Conservation (phyloP, 768 basidiomycete genomes). For the Guyanaporus albipodus region DNA sequence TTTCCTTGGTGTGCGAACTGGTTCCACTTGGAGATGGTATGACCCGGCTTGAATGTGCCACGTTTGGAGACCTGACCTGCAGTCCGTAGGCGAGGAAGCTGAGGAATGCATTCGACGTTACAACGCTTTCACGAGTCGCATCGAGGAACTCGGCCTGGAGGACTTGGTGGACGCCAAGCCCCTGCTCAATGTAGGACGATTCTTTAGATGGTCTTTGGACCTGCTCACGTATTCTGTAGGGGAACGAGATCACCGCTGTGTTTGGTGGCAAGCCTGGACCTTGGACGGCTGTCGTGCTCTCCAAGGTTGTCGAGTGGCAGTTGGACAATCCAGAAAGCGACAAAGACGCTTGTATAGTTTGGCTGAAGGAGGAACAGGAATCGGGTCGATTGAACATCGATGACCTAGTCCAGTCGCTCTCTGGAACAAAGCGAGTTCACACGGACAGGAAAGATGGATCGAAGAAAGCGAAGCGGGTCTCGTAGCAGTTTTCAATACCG, state of each 20-base stretch:
- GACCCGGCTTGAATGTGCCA: constrained; percentile 3
- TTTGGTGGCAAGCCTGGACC: constrained; percentile 62
- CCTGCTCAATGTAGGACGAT: constrained; percentile 66
- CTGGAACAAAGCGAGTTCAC: constrained; percentile 26
- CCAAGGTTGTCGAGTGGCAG: constrained; percentile 81
- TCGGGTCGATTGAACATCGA: constrained; percentile 42
- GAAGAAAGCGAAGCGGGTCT: constrained; percentile 32
- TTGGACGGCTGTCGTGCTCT: constrained; percentile 62
- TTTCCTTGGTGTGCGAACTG: constrained; percentile 72
- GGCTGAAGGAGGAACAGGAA: constrained; percentile 57
- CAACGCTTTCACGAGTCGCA: constrained; percentile 54
- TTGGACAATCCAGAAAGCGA: constrained; percentile 66
- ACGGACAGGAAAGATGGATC: constrained; percentile 14
- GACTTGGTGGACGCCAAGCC: constrained; percentile 63
- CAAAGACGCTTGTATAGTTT: constrained; percentile 62
- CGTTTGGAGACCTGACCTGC: neutral
- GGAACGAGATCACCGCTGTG: constrained; percentile 55
- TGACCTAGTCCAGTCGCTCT: constrained; percentile 18
- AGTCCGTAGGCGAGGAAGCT: constrained; percentile 40
- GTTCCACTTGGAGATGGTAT: constrained; percentile 47
- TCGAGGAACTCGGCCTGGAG: constrained; percentile 62
- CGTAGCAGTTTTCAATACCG: neutral
- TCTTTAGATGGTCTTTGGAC: neutral
- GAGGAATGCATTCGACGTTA: constrained; percentile 54
- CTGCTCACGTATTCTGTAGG: constrained; percentile 43